Percentiles rank a stretch among this genome's conserved stretches.
phyloP scores from a whole-genome alignment of 139 green algal species.

The Tetradesmus lagerheimii region DNA sequence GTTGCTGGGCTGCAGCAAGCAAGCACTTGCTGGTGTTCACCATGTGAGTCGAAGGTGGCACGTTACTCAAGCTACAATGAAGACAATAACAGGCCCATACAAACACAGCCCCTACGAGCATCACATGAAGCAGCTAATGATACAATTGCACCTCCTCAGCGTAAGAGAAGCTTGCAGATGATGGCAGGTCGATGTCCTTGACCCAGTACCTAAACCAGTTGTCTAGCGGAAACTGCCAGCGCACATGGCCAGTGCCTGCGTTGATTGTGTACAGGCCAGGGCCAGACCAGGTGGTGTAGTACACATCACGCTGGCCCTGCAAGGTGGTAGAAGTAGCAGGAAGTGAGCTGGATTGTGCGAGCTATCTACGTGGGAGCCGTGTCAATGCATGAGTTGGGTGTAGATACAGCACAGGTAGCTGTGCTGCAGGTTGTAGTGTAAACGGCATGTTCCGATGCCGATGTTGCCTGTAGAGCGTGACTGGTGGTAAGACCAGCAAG shows the following conservation, averaged over 20 bases:
- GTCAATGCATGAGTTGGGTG: no score
- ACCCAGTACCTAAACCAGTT: constrained; percentile 50
- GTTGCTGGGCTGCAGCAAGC: not conserved
- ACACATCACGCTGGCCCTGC: constrained; percentile 18
- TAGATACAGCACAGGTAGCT: no score
- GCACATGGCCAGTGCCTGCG: constrained; percentile 31
- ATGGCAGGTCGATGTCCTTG: constrained; percentile 42
- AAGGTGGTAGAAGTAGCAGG: not conserved
- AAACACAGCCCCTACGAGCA: no score
- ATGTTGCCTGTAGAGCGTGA: no score
- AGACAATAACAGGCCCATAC: no score
- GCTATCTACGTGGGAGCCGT: no score
- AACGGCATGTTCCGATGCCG: no score
- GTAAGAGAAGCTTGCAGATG: constrained; percentile 24
- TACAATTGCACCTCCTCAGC: constrained; percentile 20
- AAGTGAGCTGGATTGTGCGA: not conserved
- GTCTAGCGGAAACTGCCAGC: constrained; percentile 45
- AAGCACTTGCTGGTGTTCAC: no score
- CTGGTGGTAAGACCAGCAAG: not conserved
- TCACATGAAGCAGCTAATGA: no score
- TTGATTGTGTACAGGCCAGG: constrained; percentile 44
- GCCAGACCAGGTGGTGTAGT: constrained; percentile 46
- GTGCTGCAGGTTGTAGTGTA: no score
- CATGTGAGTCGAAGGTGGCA: no score
- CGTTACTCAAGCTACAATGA: no score